Percentiles rank a stretch among this genome's conserved stretches.
phyloP scores from a whole-genome alignment of 2,329 filamentous ascomycete genomes.

The Leptographium radiaticola region DNA sequence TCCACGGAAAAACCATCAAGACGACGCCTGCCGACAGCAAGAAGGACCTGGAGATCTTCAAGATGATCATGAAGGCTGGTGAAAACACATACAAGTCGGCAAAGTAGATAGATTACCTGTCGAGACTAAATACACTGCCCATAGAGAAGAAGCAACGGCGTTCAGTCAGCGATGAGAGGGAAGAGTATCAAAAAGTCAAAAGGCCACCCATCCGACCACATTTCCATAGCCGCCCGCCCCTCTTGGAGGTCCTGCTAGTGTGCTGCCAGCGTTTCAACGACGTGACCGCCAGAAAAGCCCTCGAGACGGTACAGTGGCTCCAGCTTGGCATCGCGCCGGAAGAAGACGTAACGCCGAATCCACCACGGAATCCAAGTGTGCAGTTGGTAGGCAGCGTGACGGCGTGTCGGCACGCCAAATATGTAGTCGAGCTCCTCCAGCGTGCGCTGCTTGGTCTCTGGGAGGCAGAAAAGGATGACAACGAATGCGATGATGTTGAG shows the following conservation, averaged over 20 bases:
- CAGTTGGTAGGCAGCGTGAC: constrained; percentile 44
- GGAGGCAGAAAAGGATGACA: constrained; percentile 23
- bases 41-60: constrained; percentile 19
- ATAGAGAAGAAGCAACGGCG: too few species aligned
- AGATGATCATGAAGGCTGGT: constrained; percentile 16
- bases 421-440: constrained; percentile 38
- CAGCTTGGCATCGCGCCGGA: constrained; percentile 30
- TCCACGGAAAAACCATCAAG: constrained; percentile 14
- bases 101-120: too few species aligned
- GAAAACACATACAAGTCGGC: neutral
- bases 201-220: too few species aligned
- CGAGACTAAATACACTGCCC: too few species aligned
- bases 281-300: constrained; percentile 3
- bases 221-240: too few species aligned
- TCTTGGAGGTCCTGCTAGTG: too few species aligned
- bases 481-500: constrained; percentile 36
- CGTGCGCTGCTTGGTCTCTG: constrained; percentile 26
- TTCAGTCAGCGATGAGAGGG: too few species aligned
- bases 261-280: too few species aligned
- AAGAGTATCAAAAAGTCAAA: too few species aligned
- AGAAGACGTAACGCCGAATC: constrained; percentile 44
- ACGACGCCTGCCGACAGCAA: constrained; percentile 17
- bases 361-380: constrained; percentile 46
- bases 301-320: constrained; percentile 31
- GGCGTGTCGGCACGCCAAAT: constrained; percentile 45